phyloP scores from a whole-genome alignment of 2,329 filamentous ascomycete species.

The Metarhizium humberi region DNA sequence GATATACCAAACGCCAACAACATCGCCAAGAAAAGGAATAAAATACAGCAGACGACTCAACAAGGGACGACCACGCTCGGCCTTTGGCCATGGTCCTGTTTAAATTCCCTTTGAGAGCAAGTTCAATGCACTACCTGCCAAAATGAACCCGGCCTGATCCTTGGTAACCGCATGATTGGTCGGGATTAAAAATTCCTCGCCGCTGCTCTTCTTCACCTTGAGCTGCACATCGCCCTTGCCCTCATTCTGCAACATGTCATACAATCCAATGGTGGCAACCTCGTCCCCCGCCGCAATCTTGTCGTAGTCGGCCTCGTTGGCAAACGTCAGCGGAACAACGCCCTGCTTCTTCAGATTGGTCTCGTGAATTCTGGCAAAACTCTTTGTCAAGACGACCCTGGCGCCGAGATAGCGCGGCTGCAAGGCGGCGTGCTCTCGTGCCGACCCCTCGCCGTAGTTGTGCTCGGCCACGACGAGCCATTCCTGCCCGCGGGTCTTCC shows the following conservation, averaged over 20 bases:
- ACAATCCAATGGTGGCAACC: slow-evolving; percentile 72
- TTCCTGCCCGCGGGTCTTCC: slow-evolving; percentile 64
- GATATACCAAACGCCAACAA: neutral
- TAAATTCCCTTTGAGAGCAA: slow-evolving; percentile 56
- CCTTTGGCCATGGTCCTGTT: neutral
- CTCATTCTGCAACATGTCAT: slow-evolving; percentile 68
- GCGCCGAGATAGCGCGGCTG: slow-evolving; percentile 88
- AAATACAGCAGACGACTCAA: neutral
- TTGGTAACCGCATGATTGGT: slow-evolving; percentile 83
- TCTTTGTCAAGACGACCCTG: slow-evolving; percentile 74
- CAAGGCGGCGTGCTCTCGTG: slow-evolving; percentile 80
- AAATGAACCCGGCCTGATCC: slow-evolving; percentile 86
- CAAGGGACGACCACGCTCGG: neutral
- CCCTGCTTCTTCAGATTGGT: slow-evolving; percentile 97
- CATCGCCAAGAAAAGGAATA: neutral
- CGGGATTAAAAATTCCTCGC: slow-evolving; percentile 58
- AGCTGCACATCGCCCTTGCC: slow-evolving; percentile 72
- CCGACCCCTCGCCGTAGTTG: slow-evolving; percentile 91
- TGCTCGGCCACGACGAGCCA: slow-evolving; percentile 97
- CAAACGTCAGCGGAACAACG: slow-evolving; percentile 88
- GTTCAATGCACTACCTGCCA: slow-evolving; percentile 91
- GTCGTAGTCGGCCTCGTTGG: slow-evolving; percentile 80
- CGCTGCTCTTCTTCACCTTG: slow-evolving; percentile 50
- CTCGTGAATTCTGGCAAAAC: slow-evolving; percentile 87
- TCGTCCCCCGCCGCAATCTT: slow-evolving; percentile 72